These are phyloP conservation scores for Azolla pinnata DNA, from an alignment of 75 land plant genomes.

Conservation along the genomic window DNA sequence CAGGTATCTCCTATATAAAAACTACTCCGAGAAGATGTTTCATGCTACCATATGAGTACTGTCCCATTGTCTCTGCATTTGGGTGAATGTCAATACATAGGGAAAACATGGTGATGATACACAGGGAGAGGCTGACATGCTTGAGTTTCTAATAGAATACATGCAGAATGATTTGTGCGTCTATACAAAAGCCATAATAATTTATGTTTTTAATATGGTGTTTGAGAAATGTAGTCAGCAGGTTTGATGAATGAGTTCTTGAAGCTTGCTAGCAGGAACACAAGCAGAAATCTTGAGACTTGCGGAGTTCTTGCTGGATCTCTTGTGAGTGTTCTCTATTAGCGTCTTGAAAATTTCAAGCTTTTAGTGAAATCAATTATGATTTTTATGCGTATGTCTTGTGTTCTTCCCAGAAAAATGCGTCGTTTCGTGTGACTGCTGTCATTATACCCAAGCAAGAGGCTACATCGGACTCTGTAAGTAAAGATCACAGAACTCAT, in stretches of 20 bases:
- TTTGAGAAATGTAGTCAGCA: slow-evolving; percentile 46
- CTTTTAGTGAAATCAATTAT: slow-evolving; percentile 2
- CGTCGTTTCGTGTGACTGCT: slow-evolving; percentile 65
- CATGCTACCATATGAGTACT: no score
- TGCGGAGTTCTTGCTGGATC: slow-evolving; percentile 81
- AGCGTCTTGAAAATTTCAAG: background rate
- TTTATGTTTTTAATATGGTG: background rate
- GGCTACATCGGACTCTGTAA: slow-evolving; percentile 85
- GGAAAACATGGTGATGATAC: no score
- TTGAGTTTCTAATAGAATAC: no score
- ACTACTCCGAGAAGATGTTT: no score
- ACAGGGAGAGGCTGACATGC: no score
- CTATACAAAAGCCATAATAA: slow-evolving; percentile 1
- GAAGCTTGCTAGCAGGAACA: slow-evolving; percentile 65
- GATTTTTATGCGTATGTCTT: background rate
- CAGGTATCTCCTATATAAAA: no score
- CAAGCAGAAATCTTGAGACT: slow-evolving; percentile 68
- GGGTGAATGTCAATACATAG: no score
- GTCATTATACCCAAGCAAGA: slow-evolving; percentile 94
- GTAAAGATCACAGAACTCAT: slow-evolving; percentile 5
- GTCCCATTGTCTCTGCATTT: no score
- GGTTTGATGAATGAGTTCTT: slow-evolving; percentile 83
- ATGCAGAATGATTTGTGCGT: no score
- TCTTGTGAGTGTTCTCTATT: slow-evolving; percentile 38
- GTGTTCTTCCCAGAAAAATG: slow-evolving; percentile 56